Percentiles rank a stretch among this genome's conserved stretches.
phyloP scores from a whole-genome alignment of 2,329 filamentous ascomycete genomes.

The Cladosporium sp. region DNA sequence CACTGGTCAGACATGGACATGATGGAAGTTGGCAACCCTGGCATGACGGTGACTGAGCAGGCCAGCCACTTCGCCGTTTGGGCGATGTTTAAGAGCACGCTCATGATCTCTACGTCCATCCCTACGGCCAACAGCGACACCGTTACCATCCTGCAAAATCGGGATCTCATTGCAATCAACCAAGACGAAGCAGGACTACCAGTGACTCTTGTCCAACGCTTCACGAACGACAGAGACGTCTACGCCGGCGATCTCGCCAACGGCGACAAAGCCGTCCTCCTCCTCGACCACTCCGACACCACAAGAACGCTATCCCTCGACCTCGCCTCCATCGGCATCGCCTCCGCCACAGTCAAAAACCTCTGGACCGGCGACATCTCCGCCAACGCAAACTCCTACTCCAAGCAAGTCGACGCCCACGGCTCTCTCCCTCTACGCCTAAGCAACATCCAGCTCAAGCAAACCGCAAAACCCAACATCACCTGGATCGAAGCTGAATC shows the following conservation, averaged over 20 bases:
- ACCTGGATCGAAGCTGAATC: slow-evolving; percentile 39
- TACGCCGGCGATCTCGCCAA: slow-evolving; percentile 43
- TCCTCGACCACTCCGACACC: slow-evolving; percentile 44
- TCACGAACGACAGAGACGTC: slow-evolving; percentile 43
- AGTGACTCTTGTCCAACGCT: slow-evolving; percentile 50
- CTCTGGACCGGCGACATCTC: slow-evolving; percentile 38
- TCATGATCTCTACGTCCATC: slow-evolving; percentile 53
- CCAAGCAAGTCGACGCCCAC: slow-evolving; percentile 32
- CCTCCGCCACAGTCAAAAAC: slow-evolving; percentile 40
- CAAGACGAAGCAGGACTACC: slow-evolving; percentile 55
- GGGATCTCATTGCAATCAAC: slow-evolving; percentile 52
- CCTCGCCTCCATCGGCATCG: slow-evolving; percentile 37
- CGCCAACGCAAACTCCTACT: slow-evolving; percentile 27
- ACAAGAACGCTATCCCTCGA: slow-evolving; percentile 38
- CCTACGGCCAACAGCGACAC: slow-evolving; percentile 42
- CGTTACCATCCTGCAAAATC: slow-evolving; percentile 51
- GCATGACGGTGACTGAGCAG: slow-evolving; percentile 44
- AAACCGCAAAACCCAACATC: slow-evolving; percentile 23
- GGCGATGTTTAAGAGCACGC: slow-evolving; percentile 50
- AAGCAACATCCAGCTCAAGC: slow-evolving; percentile 35
- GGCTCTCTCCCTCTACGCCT: slow-evolving; percentile 39
- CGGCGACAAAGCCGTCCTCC: slow-evolving; percentile 39
- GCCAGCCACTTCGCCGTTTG: slow-evolving; percentile 52
- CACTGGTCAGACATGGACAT: slow-evolving; percentile 44
- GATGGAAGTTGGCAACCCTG: slow-evolving; percentile 45